Evolutionary conservation across 805 yeast species (phyloP).

Genomic region (Isabelozyma gotoi): DNA sequence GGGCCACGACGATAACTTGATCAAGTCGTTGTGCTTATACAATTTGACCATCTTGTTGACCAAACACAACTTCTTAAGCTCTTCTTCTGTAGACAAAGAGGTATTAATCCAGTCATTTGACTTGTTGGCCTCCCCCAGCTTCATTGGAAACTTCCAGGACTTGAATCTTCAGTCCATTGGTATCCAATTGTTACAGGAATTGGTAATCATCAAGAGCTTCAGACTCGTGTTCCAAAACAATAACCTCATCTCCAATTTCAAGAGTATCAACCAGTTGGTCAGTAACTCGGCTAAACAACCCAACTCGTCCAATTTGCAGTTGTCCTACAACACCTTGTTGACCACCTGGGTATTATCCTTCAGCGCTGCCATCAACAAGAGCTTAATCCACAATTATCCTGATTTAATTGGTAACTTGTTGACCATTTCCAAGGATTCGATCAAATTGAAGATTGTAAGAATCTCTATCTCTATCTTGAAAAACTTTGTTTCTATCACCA

Average conservation of each 20-base stretch:
- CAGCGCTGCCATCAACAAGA: slow-evolving; percentile 50
- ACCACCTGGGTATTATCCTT: slow-evolving; percentile 86
- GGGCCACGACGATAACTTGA: slow-evolving; percentile 53
- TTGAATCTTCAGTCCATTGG: slow-evolving; percentile 55
- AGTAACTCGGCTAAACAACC: slow-evolving; percentile 31
- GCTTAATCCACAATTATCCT: slow-evolving; percentile 52
- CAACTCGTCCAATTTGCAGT: slow-evolving; percentile 61
- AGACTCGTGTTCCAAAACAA: slow-evolving; percentile 47
- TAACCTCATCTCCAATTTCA: slow-evolving; percentile 34
- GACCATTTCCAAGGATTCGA: slow-evolving; percentile 69
- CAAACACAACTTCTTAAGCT: slow-evolving; percentile 15
- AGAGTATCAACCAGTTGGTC: slow-evolving; percentile 29
- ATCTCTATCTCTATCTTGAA: slow-evolving; percentile 73
- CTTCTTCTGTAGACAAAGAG: slow-evolving; percentile 30
- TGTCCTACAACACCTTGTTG: slow-evolving; percentile 77
- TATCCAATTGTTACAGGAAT: slow-evolving; percentile 63
- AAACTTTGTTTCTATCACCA: slow-evolving; percentile 49
- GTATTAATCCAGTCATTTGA: slow-evolving; percentile 39
- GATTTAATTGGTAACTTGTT: slow-evolving; percentile 53
- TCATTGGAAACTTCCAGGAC: slow-evolving; percentile 31
- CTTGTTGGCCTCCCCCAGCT: slow-evolving; percentile 26
- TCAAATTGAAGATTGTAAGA: slow-evolving; percentile 89
- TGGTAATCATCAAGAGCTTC: slow-evolving; percentile 54
- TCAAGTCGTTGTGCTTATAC: slow-evolving; percentile 55
- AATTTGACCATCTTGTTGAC: slow-evolving; percentile 51